phyloP scores from a whole-genome alignment of 75 land plant genomes.

The Cryptomeria japonica region DNA sequence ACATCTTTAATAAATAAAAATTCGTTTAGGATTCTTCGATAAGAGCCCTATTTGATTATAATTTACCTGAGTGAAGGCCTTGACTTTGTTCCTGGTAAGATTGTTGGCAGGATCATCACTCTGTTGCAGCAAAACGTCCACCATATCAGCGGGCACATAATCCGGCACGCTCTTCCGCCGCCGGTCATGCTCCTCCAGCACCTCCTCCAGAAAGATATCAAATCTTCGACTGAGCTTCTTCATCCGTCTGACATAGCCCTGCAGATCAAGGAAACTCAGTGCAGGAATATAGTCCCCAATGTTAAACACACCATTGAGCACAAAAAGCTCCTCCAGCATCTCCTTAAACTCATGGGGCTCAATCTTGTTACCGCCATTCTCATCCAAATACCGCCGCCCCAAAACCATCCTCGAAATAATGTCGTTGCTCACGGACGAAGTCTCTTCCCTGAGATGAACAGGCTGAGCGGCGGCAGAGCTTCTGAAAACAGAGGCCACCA shows the following conservation, averaged over 20 bases:
- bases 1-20: neutral
- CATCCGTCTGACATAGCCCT: slow-evolving; percentile 57
- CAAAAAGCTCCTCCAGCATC: slow-evolving; percentile 59
- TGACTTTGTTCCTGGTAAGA: slow-evolving; percentile 35
- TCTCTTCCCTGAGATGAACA: slow-evolving; percentile 27
- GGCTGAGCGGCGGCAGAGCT: neutral
- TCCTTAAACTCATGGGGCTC: slow-evolving; percentile 47
- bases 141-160: slow-evolving; percentile 46
- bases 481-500: neutral
- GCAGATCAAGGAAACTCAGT: slow-evolving; percentile 42
- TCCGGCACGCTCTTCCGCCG: slow-evolving; percentile 22
- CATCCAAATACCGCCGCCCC: slow-evolving; percentile 39
- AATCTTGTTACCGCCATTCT: slow-evolving; percentile 9
- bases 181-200: slow-evolving; percentile 43
- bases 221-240: slow-evolving; percentile 14
- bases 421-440: slow-evolving; percentile 32
- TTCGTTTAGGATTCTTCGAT: neutral
- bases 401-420: slow-evolving; percentile 55
- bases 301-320: slow-evolving; percentile 48
- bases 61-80: slow-evolving; percentile 53
- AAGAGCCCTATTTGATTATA: too few relatives aligned
- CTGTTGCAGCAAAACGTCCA: slow-evolving; percentile 49
- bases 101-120: slow-evolving; percentile 44
- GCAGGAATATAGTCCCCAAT: slow-evolving; percentile 55
- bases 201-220: slow-evolving; percentile 36